phyloP scores from a whole-genome alignment of 495 filamentous ascomycete species.

The Penicillium waksmanii region DNA sequence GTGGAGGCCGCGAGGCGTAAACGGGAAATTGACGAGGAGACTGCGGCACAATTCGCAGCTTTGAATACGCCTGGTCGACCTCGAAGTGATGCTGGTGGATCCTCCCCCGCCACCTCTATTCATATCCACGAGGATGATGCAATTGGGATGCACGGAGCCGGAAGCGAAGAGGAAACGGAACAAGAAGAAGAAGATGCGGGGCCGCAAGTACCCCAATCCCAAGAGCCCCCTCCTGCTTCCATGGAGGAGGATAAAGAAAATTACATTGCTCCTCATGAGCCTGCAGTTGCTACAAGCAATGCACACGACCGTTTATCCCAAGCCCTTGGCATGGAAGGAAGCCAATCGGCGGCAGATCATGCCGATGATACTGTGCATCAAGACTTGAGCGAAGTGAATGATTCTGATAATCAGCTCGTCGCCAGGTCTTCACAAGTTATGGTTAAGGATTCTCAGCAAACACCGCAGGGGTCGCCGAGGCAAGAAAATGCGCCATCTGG shows the following conservation, averaged over 20 bases:
- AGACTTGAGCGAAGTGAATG: conserved; percentile 6
- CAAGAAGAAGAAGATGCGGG: conserved; percentile 51
- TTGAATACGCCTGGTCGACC: conserved; percentile 42
- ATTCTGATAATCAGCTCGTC: conserved; percentile 15
- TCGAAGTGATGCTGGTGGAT: conserved; percentile 8
- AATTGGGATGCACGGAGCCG: conserved; percentile 12
- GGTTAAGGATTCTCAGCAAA: conserved; percentile 55
- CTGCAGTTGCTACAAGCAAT: conserved; percentile 35
- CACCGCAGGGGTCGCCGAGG: conserved; percentile 30
- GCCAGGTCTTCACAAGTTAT: conserved; percentile 41
- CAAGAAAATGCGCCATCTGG: conserved; percentile 1
- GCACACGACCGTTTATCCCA: conserved; percentile 48
- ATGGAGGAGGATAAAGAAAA: conserved; percentile 59
- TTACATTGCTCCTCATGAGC: conserved; percentile 32
- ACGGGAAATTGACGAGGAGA: conserved; percentile 41
- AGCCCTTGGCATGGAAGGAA: conserved; percentile 37
- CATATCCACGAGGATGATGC: conserved; percentile 12
- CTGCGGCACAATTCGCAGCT: conserved; percentile 43
- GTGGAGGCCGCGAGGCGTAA: conserved; percentile 43
- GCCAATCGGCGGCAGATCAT: conserved; percentile 12
- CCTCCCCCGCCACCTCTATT: conserved; percentile 7
- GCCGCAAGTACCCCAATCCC: conserved; percentile 31
- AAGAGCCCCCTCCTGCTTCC: conserved; percentile 28
- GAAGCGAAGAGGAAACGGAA: conserved; percentile 58
- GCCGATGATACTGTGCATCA: neutral